A percentile compares a stretch with the other conserved stretches of the same genome.
Evolutionary conservation across 2,329 filamentous ascomycete species (phyloP).

Genomic region (Gnomoniopsis sp.): DNA sequence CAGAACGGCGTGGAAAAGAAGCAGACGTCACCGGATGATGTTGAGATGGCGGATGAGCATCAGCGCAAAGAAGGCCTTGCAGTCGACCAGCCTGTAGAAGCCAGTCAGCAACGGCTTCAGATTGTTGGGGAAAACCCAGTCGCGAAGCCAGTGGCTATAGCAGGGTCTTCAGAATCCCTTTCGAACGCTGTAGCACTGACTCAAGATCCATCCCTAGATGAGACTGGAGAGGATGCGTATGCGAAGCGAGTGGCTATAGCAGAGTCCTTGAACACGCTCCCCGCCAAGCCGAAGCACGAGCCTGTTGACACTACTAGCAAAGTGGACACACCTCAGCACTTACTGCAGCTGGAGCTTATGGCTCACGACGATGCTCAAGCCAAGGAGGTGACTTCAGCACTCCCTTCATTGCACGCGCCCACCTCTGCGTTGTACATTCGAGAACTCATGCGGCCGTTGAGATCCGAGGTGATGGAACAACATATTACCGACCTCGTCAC

Average conservation of each 20-base stretch:
- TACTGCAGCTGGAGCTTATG: conserved; percentile 17
- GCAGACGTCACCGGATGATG: background rate
- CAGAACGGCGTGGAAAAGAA: conserved; percentile 1
- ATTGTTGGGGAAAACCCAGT: background rate
- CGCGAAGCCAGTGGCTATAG: background rate
- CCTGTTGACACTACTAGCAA: background rate
- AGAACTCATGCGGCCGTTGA: conserved; percentile 84
- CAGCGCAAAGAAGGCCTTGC: background rate
- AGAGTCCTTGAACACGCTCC: conserved; percentile 1
- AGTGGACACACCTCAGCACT: conserved; percentile 13
- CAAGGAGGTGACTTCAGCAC: conserved; percentile 42
- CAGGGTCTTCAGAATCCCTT: background rate
- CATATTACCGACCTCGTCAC: conserved; percentile 70
- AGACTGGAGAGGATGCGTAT: background rate
- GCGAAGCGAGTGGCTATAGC: background rate
- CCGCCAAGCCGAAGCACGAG: background rate
- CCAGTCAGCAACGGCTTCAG: background rate
- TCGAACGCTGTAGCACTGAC: background rate
- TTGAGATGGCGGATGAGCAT: background rate
- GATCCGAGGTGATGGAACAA: conserved; percentile 60
- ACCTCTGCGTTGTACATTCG: conserved; percentile 83
- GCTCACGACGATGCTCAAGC: conserved; percentile 17
- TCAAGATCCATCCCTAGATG: background rate
- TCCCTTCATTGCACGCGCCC: conserved; percentile 54
- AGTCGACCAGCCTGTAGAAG: background rate